Base-by-base conservation (phyloP, 495 filamentous ascomycete genomes). In the Penicillium mononematosum region DNA sequence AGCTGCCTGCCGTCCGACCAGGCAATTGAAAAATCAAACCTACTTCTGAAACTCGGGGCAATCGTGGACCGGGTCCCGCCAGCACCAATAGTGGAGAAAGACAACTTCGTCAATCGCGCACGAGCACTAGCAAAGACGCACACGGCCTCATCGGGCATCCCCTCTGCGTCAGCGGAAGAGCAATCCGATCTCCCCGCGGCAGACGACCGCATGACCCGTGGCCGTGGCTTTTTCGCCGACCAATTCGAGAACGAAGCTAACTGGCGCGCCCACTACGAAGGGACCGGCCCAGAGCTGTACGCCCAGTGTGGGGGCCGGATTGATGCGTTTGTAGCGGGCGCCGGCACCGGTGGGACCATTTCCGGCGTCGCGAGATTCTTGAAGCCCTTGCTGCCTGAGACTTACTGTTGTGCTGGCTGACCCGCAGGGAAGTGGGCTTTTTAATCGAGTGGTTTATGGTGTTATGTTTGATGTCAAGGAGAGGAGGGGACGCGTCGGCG, bases 1-100 rank as follows among this genome's bases (percentile, higher is more conserved):
- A 88, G 85, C 60, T 96, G 90, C 78, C 96, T 99, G 91, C 95
- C 94, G 36, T 83, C 89, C 64, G 94, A 99, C 78, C 90, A 96
- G 74, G 84, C 86, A 50, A 78, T 77, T 50, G 94, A 98, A 71
- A 99, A 99, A 65, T 90, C 89, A 10, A 83, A 89, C 57, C 82
- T 98, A 20, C 85, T 99, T 14, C 83, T 88, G 59, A 91, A 93
- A 66, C 85, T 99, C 11, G 95, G 94, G 59, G 95, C 94, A 6
- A 83, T 83, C 17, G 92, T 98, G 12, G 91, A 96, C 70, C 84
- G 89, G 42, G 92, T 98, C 2, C 85, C 86, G 12, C 91, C 92
- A 22, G 93, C 94, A 10, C 91, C 94, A 39, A 98, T 99, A 62
- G 85, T 93, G 7, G 89, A 91, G 55, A 89, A 86, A 34, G 82